Percentiles rank a stretch among this genome's conserved stretches.
Evolutionary conservation across 2,329 filamentous ascomycete genomes (phyloP).

Genomic region (Arthrinium puccinioides): DNA sequence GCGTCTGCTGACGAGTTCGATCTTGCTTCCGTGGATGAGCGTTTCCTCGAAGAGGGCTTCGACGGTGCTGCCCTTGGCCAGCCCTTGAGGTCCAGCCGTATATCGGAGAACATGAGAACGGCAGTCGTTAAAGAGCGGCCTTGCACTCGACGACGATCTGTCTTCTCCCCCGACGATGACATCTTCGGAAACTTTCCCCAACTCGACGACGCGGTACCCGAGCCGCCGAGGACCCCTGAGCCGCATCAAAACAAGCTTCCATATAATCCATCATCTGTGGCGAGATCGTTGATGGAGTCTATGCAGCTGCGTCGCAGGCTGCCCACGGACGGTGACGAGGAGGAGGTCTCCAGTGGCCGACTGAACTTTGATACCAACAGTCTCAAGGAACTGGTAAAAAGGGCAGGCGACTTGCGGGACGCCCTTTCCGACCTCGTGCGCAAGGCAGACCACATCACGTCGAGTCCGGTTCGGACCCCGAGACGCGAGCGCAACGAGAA

Average conservation of each 20-base stretch:
- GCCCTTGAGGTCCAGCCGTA: slow-evolving; percentile 30
- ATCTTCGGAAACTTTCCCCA: slow-evolving; percentile 51
- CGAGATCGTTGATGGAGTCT: slow-evolving; percentile 56
- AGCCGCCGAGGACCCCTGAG: slow-evolving; percentile 33
- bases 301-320: slow-evolving; percentile 49
- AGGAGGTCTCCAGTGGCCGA: slow-evolving; percentile 36
- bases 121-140: slow-evolving; percentile 48
- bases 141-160: slow-evolving; percentile 48
- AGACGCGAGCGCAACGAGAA: slow-evolving; percentile 33
- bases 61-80: slow-evolving; percentile 37
- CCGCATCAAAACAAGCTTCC: slow-evolving; percentile 23
- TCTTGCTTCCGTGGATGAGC: slow-evolving; percentile 32
- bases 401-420: slow-evolving; percentile 53
- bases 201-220: slow-evolving; percentile 27
- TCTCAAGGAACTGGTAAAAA: slow-evolving; percentile 57
- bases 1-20: slow-evolving; percentile 30
- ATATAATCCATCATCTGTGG: slow-evolving; percentile 39
- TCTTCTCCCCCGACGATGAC: slow-evolving; percentile 59
- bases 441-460: slow-evolving; percentile 48
- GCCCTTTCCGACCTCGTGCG: slow-evolving; percentile 53
- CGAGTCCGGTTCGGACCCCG: slow-evolving; percentile 46
- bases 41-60: slow-evolving; percentile 39
- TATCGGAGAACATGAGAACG: slow-evolving; percentile 35
- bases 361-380: slow-evolving; percentile 64
- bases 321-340: slow-evolving; percentile 27